Conservation (phyloP, 2,329 filamentous ascomycete species). For the Byssoonygena ceratinophila region DNA sequence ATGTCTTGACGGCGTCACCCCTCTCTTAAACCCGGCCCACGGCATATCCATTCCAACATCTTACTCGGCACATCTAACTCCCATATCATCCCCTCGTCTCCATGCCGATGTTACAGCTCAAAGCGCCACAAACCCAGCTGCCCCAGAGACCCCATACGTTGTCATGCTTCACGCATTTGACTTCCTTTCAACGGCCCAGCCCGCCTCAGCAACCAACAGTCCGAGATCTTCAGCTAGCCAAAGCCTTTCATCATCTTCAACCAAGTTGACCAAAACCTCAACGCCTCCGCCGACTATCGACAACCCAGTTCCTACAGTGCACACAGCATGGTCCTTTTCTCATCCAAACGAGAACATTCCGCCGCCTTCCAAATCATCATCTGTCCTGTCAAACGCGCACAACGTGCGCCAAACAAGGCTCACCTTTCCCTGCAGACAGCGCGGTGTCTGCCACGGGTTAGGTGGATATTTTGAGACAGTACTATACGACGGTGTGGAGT, state of each 20-base stretch:
- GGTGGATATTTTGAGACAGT: constrained; percentile 95
- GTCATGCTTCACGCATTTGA: constrained; percentile 86
- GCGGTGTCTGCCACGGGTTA: constrained; percentile 80
- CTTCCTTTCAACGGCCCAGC: constrained; percentile 59
- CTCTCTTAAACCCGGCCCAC: constrained; percentile 65
- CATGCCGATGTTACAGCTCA: constrained; percentile 67
- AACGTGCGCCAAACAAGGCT: constrained; percentile 72
- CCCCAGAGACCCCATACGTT: constrained; percentile 87
- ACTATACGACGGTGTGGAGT: constrained; percentile 74
- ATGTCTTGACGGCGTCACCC: constrained; percentile 89
- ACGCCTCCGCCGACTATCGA: constrained; percentile 24
- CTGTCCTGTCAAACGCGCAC: constrained; percentile 69
- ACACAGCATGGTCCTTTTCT: constrained; percentile 38
- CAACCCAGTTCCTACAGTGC: constrained; percentile 30
- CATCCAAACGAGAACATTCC: constrained; percentile 34
- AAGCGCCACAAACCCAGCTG: constrained; percentile 51
- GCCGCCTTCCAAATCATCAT: constrained; percentile 23
- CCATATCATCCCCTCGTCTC: constrained; percentile 76
- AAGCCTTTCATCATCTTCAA: constrained; percentile 6
- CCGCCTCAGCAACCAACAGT: constrained; percentile 29
- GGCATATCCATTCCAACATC: constrained; percentile 90
- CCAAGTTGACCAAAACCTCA: constrained; percentile 8
- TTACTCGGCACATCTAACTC: constrained; percentile 89
- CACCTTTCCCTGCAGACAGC: constrained; percentile 64
- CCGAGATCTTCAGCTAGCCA: constrained; percentile 12